Evolutionary conservation across 805 yeast genomes (phyloP).

Genomic region (Starmerella etchellsii): DNA sequence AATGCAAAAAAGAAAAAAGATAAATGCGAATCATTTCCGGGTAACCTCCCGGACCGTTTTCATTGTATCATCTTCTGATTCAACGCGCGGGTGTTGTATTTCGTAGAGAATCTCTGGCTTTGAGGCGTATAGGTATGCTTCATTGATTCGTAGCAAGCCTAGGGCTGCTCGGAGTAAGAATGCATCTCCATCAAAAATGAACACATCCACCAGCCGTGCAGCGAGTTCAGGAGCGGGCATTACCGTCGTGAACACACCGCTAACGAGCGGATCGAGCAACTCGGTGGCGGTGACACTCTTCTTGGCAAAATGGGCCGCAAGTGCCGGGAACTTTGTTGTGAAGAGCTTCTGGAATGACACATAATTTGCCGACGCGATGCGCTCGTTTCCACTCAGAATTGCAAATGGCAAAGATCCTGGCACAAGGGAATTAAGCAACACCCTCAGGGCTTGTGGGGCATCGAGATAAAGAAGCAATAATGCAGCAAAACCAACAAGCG

Average conservation of each 20-base stretch:
- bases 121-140: constrained; percentile 41
- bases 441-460: constrained; percentile 30
- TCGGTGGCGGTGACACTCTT: constrained; percentile 32
- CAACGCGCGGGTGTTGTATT: constrained; percentile 13
- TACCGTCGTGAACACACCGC: constrained; percentile 34
- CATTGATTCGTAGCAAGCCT: constrained; percentile 39
- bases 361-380: constrained; percentile 30
- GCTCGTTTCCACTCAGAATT: constrained; percentile 25
- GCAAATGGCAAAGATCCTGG: constrained; percentile 27
- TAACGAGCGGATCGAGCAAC: constrained; percentile 34
- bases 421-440: constrained; percentile 31
- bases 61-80: constrained; percentile 15
- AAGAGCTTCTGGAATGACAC: constrained; percentile 39
- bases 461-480: constrained; percentile 31
- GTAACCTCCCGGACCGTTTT: constrained; percentile 11
- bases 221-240: constrained; percentile 35
- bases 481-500: constrained; percentile 33
- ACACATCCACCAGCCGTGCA: constrained; percentile 43
- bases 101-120: constrained; percentile 34
- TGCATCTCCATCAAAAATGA: constrained; percentile 48
- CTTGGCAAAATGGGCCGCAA: constrained; percentile 40
- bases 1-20: neutral
- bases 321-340: constrained; percentile 32
- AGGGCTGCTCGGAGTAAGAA: constrained; percentile 41
- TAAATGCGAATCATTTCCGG: neutral